Percentiles rank a stretch among this genome's conserved stretches.
Conservation (phyloP, 495 filamentous ascomycete genomes). For the Aspergillus asperescens region DNA sequence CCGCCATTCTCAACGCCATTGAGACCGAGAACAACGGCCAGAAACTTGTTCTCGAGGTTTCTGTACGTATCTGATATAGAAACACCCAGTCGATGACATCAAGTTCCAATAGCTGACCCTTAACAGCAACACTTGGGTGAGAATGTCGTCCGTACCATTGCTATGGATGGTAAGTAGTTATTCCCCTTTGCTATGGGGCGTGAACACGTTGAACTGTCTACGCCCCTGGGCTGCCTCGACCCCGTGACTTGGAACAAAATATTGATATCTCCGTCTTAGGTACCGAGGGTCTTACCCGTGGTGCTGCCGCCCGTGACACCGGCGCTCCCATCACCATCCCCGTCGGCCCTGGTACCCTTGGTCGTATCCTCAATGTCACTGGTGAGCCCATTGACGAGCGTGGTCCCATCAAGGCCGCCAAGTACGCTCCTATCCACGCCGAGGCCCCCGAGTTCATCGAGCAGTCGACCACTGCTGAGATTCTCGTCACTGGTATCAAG, state of each 20-base stretch:
- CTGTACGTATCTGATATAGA: conserved; percentile 57
- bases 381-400: conserved; percentile 99
- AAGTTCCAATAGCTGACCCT: conserved; percentile 24
- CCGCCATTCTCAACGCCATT: conserved; percentile 96
- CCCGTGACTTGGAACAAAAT: neutral
- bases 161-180: conserved; percentile 90
- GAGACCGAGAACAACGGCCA: conserved; percentile 84
- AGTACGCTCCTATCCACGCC: conserved; percentile 85
- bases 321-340: conserved; percentile 95
- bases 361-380: conserved; percentile 99
- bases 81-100: conserved; percentile 23
- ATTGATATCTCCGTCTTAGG: conserved; percentile 47
- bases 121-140: conserved; percentile 97
- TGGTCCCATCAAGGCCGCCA: conserved; percentile 89
- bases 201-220: neutral
- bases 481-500: conserved; percentile 99
- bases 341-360: conserved; percentile 89
- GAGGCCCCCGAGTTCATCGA: conserved; percentile 87
- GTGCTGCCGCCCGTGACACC: conserved; percentile 76
- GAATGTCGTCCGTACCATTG: conserved; percentile 99
- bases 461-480: conserved; percentile 91
- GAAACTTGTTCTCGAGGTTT: conserved; percentile 94
- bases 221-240: conserved; percentile 12
- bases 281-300: conserved; percentile 98
- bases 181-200: neutral